Evolutionary conservation across 139 green algal species (phyloP).

Genomic region (Chlamydomonas sphaeroides): DNA sequence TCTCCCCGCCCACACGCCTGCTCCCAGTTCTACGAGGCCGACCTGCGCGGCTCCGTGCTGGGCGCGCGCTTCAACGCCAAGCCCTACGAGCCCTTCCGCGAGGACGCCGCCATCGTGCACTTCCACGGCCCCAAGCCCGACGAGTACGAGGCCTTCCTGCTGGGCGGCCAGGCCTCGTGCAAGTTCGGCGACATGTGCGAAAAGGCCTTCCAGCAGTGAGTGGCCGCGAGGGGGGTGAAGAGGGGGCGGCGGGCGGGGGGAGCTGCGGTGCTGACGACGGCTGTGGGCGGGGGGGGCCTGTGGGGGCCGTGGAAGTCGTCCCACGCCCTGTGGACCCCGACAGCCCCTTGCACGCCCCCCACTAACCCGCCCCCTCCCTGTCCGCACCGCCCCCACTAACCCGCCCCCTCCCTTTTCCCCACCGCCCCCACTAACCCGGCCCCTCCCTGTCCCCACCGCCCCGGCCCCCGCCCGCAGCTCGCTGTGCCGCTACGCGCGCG

Average conservation of each 20-base stretch:
- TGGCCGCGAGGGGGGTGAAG: too few relatives aligned
- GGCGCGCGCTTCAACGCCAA: constrained; percentile 40
- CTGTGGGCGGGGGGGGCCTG: too few relatives aligned
- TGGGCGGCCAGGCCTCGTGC: constrained; percentile 12
- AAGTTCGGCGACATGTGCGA: constrained; percentile 21
- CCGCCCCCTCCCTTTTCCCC: too few relatives aligned
- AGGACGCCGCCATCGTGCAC: neutral
- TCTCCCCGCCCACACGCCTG: neutral
- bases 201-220: neutral
- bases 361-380: too few relatives aligned
- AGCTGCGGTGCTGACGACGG: too few relatives aligned
- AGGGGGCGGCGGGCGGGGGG: too few relatives aligned
- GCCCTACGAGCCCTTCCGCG: constrained; percentile 21
- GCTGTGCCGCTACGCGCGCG: constrained; percentile 9
- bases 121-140: constrained; percentile 2
- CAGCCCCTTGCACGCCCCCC: too few relatives aligned
- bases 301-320: too few relatives aligned
- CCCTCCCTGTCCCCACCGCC: neutral
- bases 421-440: too few relatives aligned
- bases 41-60: constrained; percentile 18
- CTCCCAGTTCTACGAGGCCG: constrained; percentile 33
- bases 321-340: too few relatives aligned
- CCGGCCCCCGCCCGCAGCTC: neutral
- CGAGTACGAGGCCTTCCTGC: neutral
- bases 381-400: too few relatives aligned